Percentiles rank a stretch among this genome's conserved stretches.
phyloP scores from a whole-genome alignment of 495 filamentous ascomycete species.

The Peziza echinospora region DNA sequence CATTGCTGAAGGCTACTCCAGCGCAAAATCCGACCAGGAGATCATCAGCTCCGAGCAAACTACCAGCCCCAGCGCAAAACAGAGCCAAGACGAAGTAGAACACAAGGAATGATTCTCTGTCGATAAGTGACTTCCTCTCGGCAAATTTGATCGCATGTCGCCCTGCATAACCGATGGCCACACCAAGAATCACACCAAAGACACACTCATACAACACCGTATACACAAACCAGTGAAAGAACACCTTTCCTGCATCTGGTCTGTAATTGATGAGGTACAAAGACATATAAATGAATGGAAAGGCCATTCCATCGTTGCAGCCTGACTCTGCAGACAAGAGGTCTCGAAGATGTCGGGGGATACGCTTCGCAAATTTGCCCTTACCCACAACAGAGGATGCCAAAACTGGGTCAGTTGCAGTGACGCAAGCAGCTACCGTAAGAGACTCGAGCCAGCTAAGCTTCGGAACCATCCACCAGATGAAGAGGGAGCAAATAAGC shows the following conservation, averaged over 20 bases:
- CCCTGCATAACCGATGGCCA: constrained; percentile 66
- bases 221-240: constrained; percentile 71
- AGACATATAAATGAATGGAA: constrained; percentile 88
- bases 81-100: constrained; percentile 97
- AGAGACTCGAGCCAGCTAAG: constrained; percentile 79
- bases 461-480: constrained; percentile 79
- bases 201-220: constrained; percentile 94
- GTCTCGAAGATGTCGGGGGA: constrained; percentile 92
- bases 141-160: constrained; percentile 80
- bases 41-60: constrained; percentile 81
- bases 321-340: constrained; percentile 90
- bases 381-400: constrained; percentile 97
- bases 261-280: constrained; percentile 72
- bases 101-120: constrained; percentile 89
- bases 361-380: constrained; percentile 92
- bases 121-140: constrained; percentile 67
- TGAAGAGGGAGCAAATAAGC: constrained; percentile 82
- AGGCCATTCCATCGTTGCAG: constrained; percentile 99
- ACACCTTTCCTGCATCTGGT: constrained; percentile 41
- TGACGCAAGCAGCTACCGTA: constrained; percentile 75
- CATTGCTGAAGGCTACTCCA: constrained; percentile 94
- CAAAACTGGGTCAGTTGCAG: constrained; percentile 91
- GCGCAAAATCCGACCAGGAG: constrained; percentile 88
- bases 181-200: constrained; percentile 76
- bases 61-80: constrained; percentile 88